Evolutionary conservation across 192 early-diverging fungal species (phyloP).

Genomic region (Helicostylum pulchrum): DNA sequence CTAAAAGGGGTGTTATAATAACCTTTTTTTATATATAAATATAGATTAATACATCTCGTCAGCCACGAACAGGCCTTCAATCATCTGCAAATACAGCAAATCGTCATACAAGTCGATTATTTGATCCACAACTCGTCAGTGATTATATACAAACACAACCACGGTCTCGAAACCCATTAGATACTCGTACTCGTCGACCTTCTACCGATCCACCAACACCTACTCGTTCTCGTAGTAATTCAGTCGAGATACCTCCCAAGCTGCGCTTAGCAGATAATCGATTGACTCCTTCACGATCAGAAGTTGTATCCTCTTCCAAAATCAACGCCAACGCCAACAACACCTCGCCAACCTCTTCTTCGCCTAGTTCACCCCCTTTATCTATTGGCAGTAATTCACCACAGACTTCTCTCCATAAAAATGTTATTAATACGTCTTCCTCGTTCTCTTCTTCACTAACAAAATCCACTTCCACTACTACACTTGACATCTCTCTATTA

Average conservation of each 20-base stretch:
- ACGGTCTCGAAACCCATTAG: conserved; percentile 10
- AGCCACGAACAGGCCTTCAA: not conserved
- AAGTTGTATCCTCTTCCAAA: conserved; percentile 5
- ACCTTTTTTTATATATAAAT: no score
- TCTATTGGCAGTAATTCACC: not conserved
- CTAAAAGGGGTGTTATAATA: no score
- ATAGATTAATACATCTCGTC: not conserved
- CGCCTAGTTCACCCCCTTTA: not conserved
- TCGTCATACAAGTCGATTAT: conserved; percentile 2
- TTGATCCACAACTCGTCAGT: not conserved
- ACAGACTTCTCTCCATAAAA: no score
- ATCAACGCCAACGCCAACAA: not conserved
- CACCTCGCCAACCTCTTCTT: not conserved
- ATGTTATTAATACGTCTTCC: no score
- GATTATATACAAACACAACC: conserved; percentile 2
- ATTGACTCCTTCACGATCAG: conserved; percentile 4
- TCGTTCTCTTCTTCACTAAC: no score
- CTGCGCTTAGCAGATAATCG: not conserved
- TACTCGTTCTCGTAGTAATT: conserved; percentile 18
- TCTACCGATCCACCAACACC: conserved; percentile 6
- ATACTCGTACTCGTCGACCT: conserved; percentile 3
- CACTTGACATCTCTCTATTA: conserved; percentile 1
- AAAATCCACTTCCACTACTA: no score
- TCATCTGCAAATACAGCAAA: not conserved
- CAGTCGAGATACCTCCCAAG: conserved; percentile 8